Evolutionary conservation across 768 basidiomycete genomes (phyloP).

Genomic region (Mycena crocata): DNA sequence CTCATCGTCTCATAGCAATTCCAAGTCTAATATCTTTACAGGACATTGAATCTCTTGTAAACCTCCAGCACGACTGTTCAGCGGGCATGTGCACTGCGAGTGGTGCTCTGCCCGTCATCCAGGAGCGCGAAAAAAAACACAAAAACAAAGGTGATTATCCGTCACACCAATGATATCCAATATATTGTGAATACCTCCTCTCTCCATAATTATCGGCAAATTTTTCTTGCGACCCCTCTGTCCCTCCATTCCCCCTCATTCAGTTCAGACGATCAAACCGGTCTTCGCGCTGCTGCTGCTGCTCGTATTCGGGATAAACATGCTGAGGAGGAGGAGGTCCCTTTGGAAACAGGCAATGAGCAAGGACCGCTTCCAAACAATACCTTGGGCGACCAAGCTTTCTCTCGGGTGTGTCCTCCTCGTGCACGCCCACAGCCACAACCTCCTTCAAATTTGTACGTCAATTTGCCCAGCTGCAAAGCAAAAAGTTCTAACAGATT

Average conservation of each 20-base stretch:
- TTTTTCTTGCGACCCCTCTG: neutral
- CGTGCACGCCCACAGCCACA: too few species aligned
- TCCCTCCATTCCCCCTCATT: neutral
- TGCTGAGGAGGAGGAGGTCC: neutral
- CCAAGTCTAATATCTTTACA: neutral
- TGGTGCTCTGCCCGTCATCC: neutral
- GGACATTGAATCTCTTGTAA: constrained; percentile 11
- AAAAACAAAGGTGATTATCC: neutral
- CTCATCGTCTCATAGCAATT: too few species aligned
- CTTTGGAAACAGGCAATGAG: neutral
- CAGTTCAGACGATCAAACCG: neutral
- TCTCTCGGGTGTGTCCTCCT: too few species aligned
- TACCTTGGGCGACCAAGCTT: too few species aligned
- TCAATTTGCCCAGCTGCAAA: too few species aligned
- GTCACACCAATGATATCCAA: neutral
- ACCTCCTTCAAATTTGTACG: too few species aligned
- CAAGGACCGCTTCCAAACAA: too few species aligned
- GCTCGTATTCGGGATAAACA: neutral
- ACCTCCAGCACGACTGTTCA: constrained; percentile 16
- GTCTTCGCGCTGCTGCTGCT: neutral
- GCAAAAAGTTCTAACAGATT: too few species aligned
- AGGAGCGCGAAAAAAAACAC: constrained; percentile 1
- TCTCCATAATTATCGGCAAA: too few species aligned
- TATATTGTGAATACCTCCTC: neutral
- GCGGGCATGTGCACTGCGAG: neutral